phyloP scores from a whole-genome alignment of 208 protist species.

The Wallacemonas sp. region DNA sequence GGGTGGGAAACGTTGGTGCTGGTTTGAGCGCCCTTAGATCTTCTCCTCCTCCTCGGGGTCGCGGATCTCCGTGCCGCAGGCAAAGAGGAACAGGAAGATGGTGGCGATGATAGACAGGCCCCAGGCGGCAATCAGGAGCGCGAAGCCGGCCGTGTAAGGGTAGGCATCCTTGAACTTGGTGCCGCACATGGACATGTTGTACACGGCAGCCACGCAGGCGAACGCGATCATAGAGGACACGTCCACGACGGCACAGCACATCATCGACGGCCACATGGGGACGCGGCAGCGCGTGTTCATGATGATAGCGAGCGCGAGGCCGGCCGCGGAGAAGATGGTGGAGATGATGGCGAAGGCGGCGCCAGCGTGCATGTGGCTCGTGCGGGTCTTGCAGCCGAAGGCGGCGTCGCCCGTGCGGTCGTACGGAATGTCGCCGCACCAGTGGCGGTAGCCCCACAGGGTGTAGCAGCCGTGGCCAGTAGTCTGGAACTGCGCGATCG shows the following conservation, averaged over 20 bases:
- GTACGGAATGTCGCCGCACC: slow-evolving; percentile 20
- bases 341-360: slow-evolving; percentile 25
- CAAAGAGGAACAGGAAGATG: slow-evolving; percentile 20
- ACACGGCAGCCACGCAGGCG: slow-evolving; percentile 20
- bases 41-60: slow-evolving; percentile 20
- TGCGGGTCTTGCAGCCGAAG: slow-evolving; percentile 25
- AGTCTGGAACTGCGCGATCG: slow-evolving; percentile 23
- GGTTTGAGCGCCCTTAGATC: no score
- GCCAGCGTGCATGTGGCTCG: slow-evolving; percentile 18
- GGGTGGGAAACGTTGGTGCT: no score
- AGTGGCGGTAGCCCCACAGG: slow-evolving; percentile 28
- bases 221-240: slow-evolving; percentile 19
- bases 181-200: slow-evolving; percentile 20
- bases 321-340: slow-evolving; percentile 16
- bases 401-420: slow-evolving; percentile 22
- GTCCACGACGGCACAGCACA: background rate
- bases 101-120: slow-evolving; percentile 18
- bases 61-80: slow-evolving; percentile 16
- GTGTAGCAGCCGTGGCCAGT: slow-evolving; percentile 23
- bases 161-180: slow-evolving; percentile 16
- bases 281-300: slow-evolving; percentile 22
- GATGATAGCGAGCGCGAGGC: slow-evolving; percentile 18
- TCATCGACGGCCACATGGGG: slow-evolving; percentile 11
- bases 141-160: slow-evolving; percentile 25
- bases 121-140: slow-evolving; percentile 26